Evolutionary conservation across 345 rosid genomes (phyloP), one percentile per base, ranked within the genome.

Genomic region (Clausena lansium): DNA sequence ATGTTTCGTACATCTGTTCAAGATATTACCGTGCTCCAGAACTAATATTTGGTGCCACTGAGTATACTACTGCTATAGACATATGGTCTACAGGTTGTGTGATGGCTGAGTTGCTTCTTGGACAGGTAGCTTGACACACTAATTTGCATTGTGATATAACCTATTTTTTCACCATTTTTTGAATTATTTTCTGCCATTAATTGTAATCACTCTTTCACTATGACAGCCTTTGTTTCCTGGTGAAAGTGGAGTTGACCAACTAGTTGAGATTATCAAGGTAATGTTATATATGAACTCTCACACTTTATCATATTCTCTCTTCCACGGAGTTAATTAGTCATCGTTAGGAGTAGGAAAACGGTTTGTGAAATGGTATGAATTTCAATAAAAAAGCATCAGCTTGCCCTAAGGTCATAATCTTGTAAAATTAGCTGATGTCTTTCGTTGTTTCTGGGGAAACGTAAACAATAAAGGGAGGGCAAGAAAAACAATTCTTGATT

Each of bases 1-100:
- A 93, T 86, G 91, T 93, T 76, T 95, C 98, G 17, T 95, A 95
- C 81, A 95, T 95, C 75, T 95, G 98, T 81, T 95, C 98, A 59
- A 86, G 98, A 85, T 95, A 93, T 75, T 95, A 93, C 71, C 95
- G 99, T 61, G 99, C 99, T 65, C 99, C 99, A 39, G 99, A 95
- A 78, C 93, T 95, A 75, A 95, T 93, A 68, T 95, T 95, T 86
- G 99, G 98, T 76, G 98, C 98, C 50, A 92, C 96, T 0, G 98
- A 93, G 82, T 95, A 95, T 86, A 95, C 99, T 78, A 93, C 93
- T 67, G 97, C 99, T 1, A 95, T 95, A 73, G 99, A 95, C 84
- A 92, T 95, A 84, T 95, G 99, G 99, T 95, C 99, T 67, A 86
- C 93, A 4, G 99, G 99, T 58, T 95, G 99, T 78, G 99, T 95